A percentile compares a stretch with the other conserved stretches of the same genome.
These are phyloP conservation scores for Coccomyxa subellipsoidea DNA, from an alignment of 163 green algal species.

Conservation along the genomic window DNA sequence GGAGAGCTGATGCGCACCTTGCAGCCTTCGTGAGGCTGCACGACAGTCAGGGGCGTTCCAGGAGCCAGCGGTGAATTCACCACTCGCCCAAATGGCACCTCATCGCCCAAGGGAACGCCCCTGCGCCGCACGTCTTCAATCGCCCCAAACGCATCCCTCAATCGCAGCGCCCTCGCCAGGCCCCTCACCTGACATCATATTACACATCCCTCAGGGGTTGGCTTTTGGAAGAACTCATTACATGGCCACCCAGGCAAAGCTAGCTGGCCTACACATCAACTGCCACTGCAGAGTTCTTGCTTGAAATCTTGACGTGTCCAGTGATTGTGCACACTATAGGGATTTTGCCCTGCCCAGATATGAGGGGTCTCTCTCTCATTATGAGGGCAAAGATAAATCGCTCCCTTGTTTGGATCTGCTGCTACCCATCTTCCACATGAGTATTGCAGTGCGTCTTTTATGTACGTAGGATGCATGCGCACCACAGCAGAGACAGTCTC, in stretches of 20 bases:
- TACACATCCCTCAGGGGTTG: background rate
- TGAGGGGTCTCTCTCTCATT: too few species aligned
- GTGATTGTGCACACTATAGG: too few species aligned
- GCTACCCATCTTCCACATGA: too few species aligned
- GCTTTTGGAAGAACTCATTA: too few species aligned
- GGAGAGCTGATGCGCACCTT: background rate
- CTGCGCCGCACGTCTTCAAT: constrained; percentile 40
- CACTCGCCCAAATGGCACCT: constrained; percentile 77
- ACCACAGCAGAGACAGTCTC: constrained; percentile 55
- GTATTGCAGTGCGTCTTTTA: too few species aligned
- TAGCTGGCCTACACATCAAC: background rate
- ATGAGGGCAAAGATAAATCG: too few species aligned
- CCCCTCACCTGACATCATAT: constrained; percentile 30
- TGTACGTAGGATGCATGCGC: too few species aligned
- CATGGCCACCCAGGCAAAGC: too few species aligned
- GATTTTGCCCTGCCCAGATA: too few species aligned
- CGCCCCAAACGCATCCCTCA: constrained; percentile 56
- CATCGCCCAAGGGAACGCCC: constrained; percentile 43
- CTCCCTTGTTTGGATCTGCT: too few species aligned
- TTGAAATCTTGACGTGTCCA: too few species aligned
- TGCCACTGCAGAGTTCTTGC: too few species aligned
- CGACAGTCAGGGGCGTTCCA: constrained; percentile 65
- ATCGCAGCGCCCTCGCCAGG: constrained; percentile 56
- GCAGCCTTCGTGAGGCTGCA: constrained; percentile 76
- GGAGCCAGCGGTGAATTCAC: constrained; percentile 60